Percentiles rank a stretch among this genome's conserved stretches.
Evolutionary conservation across 257 asterid genomes (phyloP).

Genomic region (Haberlea rhodopensis): DNA sequence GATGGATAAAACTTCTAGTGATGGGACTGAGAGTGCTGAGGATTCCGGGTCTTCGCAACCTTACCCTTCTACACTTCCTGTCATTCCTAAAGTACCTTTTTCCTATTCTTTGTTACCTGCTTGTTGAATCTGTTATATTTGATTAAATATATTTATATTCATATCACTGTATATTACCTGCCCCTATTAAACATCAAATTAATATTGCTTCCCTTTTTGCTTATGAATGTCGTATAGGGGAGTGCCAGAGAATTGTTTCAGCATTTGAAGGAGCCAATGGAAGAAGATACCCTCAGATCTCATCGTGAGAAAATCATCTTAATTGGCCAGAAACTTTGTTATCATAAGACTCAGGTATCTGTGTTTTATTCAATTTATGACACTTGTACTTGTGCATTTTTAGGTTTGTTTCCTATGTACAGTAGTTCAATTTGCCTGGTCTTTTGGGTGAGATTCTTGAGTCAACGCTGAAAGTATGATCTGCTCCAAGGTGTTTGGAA

Average conservation of each 20-base stretch:
- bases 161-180: too few species aligned
- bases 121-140: conserved; percentile 14
- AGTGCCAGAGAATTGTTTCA: conserved; percentile 95
- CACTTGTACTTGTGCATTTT: too few species aligned
- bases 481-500: background rate
- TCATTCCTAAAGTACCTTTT: conserved; percentile 61
- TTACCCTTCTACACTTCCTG: conserved; percentile 88
- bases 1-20: conserved; percentile 72
- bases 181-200: background rate
- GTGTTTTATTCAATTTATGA: conserved; percentile 17
- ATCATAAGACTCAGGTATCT: conserved; percentile 68
- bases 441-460: background rate
- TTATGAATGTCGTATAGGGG: conserved; percentile 62
- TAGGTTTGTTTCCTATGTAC: background rate
- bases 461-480: background rate
- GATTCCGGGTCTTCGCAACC: conserved; percentile 94
- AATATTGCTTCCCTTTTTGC: too few species aligned
- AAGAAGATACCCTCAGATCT: conserved; percentile 86
- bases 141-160: background rate
- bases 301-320: conserved; percentile 84
- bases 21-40: conserved; percentile 96
- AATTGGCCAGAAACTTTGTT: conserved; percentile 59
- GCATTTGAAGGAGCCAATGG: conserved; percentile 93
- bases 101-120: conserved; percentile 18
- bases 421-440: background rate